Base-by-base conservation (phyloP, 2,329 filamentous ascomycete species). In the Thermothelomyces thermophilus region DNA sequence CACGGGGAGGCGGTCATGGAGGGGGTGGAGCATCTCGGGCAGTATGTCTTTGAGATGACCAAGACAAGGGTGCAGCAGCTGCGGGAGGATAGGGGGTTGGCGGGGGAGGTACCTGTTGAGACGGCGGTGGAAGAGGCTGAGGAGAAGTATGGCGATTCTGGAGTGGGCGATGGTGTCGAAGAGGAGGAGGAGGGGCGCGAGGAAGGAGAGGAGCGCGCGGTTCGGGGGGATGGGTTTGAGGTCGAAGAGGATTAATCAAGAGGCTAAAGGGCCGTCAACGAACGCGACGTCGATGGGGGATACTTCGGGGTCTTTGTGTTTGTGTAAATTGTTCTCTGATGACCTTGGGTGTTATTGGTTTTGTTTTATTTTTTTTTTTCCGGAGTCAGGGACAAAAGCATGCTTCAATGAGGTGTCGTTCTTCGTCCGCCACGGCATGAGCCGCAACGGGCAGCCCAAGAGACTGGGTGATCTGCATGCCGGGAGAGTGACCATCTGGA, bases 21-120 rank as follows among this genome's bases (percentile, higher is more conserved):
- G 60, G 81, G 86, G 30, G 84, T 97, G 1, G 91, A 98, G 71
- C 93, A 98, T 70, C 68, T 98, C 31, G 93, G 93, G 0, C 86
- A 95, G 69, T 98, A 96, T 66, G 91, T 98, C 19, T 95, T 82
- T 65, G 88, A 98, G 67, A 98, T 98, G 89, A 95, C 90, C 3
- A 80, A 85, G 41, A 79, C 76, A 1, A 75, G 69, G 62, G 57
- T 79, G 31, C 67, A 73, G 62, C 74, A 80, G 61, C 55, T 81
- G 40, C 68, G 71, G 44, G 67, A 61, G 9, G 73, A 69, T 44
- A 63, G 63, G 19, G 64, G 64, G 7, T 50, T 66, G 40, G 57
- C 60, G 2, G 59, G 53, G 13, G 58, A 60, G n/a, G 54, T 56
- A 10, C 50, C 61, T 5, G 60, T 64, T 33, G 58, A 55, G 56